Evolutionary conservation across 73 alveolate species (phyloP), one percentile per base, ranked within the genome.

Genomic region (Loxodes magnus): DNA sequence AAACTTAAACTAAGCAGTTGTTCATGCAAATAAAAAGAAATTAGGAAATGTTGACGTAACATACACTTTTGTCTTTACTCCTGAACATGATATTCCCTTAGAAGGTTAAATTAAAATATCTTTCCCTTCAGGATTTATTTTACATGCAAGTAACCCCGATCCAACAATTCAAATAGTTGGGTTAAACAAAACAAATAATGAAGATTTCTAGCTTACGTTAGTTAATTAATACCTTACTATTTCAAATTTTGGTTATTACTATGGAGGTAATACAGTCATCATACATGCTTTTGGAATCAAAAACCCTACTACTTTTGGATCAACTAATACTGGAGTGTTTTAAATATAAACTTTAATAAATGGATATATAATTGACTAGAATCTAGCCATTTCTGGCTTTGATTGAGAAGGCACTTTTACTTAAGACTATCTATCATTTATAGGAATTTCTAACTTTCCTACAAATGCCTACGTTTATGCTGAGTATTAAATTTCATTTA

Each of bases 21-120:
- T 9, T 17, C 9, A 21, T 9, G 27, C 27, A n/a, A 41, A 46
- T 24, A 37, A 46, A 46, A 46, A 24, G n/a, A 25, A 24, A n/a
- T 37, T 41, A 46, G 26, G 4, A 9, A n/a, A 9, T 19, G 51
- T 19, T n/a, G 27, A 64, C 56, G 76, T 62, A 34, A 38, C 25
- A 4, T 64, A 64, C 19, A 51, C 20, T 20, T 56, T 64, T 25
- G 19, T 3, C 16, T 55, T 64, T 20, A 57, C 44, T 3, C 25
- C 36, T n/a, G 38, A 34, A 5, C 31, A 64, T 22, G 41, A 31
- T 17, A 53, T 64, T 5, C 30, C 67, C 4, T 44, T 33, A 21
- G 59, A 62, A 31, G 77, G 77, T 12, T 25, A 26, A 15, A 56
- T 64, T 12, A 16, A 21, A 16, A 64, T 64, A 16, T 55, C 75